A percentile compares a stretch with the other conserved stretches of the same genome.
Evolutionary conservation across 2,329 filamentous ascomycete genomes (phyloP).

Genomic region (Lachnellula willkommii): DNA sequence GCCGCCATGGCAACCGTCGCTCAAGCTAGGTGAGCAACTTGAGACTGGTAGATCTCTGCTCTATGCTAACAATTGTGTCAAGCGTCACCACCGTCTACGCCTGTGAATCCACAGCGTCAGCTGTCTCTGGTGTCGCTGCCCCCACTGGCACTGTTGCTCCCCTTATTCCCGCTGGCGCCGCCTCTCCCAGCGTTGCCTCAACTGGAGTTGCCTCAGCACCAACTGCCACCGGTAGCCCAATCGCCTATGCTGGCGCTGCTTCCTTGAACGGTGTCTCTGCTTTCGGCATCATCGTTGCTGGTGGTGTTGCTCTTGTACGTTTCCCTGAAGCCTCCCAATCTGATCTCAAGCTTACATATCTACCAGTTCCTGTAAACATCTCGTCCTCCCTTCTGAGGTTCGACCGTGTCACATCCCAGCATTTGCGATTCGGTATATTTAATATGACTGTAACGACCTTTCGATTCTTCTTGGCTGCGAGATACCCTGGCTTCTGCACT

Average conservation of each 20-base stretch:
- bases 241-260: constrained; percentile 27
- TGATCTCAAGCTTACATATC: constrained; percentile 13
- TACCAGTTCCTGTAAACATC: constrained; percentile 27
- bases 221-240: constrained; percentile 2
- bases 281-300: constrained; percentile 30
- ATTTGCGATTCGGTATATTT: constrained; percentile 21
- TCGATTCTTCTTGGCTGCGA: constrained; percentile 19
- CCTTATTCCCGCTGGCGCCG: neutral
- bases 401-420: constrained; percentile 15
- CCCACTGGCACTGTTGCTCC: neutral
- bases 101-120: constrained; percentile 14
- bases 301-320: constrained; percentile 32
- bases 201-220: constrained; percentile 10
- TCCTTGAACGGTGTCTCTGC: constrained; percentile 27
- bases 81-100: constrained; percentile 30
- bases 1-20: constrained; percentile 28
- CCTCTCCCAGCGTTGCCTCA: neutral
- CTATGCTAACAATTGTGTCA: constrained; percentile 7
- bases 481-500: constrained; percentile 23
- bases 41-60: neutral
- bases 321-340: neutral
- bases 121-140: neutral
- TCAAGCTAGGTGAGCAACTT: constrained; percentile 20
- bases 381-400: constrained; percentile 17
- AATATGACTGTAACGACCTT: constrained; percentile 22